Evolutionary conservation across 169 alveolate species (phyloP), one percentile per base, ranked within the genome.

Genomic region (Plasmodium fragile): DNA sequence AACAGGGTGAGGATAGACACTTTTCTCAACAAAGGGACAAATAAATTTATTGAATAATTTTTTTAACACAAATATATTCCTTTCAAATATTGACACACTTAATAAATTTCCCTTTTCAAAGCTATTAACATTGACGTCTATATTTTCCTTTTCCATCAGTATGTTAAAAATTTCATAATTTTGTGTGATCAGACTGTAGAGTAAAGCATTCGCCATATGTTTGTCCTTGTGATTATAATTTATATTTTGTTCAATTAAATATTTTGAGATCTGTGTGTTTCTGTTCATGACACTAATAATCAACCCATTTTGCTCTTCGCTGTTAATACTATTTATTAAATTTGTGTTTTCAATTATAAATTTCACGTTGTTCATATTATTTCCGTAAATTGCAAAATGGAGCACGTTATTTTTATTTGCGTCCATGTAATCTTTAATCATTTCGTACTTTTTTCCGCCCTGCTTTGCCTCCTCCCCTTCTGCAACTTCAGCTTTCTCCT

Each of bases 331-430:
- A 87, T 87, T 87, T 59, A 87, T 53, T 39, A 87, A 77, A 36
- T 87, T 59, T 13, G 90, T 87, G 49, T 87, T 87, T 65, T 75
- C 82, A 22, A 87, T 11, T 39, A 87, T 87, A 78, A 87, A 87
- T 65, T 87, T 87, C 6, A 87, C 90, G 70, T 87, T 87, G 34
- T 87, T 69, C 28, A 87, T 25, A 28, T 87, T 87, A 30, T 72
- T 87, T 78, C 93, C 93, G 49, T 87, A 87, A 22, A 87, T 59
- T 53, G 93, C 93, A 78, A 87, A 87, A 78, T 87, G 93, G 45
- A 87, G 71, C 7, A 87, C 16, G 34, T 87, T 87, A 34, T 87
- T 87, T 69, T 78, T 87, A 32, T 87, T 87, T 22, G 93, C 93
- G 71, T 87, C 93, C 82, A 79, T 13, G 43, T 87, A 87, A 41